phyloP scores from a whole-genome alignment of 176 grass and related monocot genomes.

The Miscanthus lutarioriparius region DNA sequence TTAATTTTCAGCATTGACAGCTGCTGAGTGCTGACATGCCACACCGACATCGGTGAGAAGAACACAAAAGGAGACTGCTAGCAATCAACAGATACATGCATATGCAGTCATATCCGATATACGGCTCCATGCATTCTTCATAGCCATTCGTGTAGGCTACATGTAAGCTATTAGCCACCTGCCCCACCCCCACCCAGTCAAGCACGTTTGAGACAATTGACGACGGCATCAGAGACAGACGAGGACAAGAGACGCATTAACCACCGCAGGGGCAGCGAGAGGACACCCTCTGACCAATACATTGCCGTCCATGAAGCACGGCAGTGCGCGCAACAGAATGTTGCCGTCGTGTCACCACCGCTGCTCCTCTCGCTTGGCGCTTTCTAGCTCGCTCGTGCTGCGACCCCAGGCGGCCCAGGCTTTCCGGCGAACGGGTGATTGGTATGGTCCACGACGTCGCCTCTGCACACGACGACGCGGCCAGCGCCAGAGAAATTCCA shows the following conservation, averaged over 20 bases:
- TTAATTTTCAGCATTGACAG: too few relatives aligned
- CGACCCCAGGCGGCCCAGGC: background rate
- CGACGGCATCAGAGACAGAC: background rate
- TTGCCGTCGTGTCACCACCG: slow-evolving; percentile 15
- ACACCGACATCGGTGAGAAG: too few relatives aligned
- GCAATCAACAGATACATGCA: too few relatives aligned
- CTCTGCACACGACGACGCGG: background rate
- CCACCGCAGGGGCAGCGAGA: slow-evolving; percentile 6
- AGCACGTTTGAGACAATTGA: too few relatives aligned
- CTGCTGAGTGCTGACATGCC: too few relatives aligned
- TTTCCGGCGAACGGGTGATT: background rate
- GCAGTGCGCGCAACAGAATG: slow-evolving; percentile 22
- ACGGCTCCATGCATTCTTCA: too few relatives aligned
- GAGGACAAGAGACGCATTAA: slow-evolving; percentile 33
- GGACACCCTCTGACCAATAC: slow-evolving; percentile 31
- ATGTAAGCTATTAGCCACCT: too few relatives aligned
- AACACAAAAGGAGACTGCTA: too few relatives aligned
- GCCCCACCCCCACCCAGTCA: too few relatives aligned
- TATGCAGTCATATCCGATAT: too few relatives aligned
- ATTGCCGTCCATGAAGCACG: background rate
- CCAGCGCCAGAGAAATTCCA: slow-evolving; percentile 28
- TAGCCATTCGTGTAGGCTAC: too few relatives aligned
- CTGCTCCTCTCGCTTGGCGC: slow-evolving; percentile 9
- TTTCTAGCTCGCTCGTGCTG: background rate
- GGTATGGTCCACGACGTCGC: background rate